phyloP scores from a whole-genome alignment of 352 stramenopile species.

The Globisporangium nunn region DNA sequence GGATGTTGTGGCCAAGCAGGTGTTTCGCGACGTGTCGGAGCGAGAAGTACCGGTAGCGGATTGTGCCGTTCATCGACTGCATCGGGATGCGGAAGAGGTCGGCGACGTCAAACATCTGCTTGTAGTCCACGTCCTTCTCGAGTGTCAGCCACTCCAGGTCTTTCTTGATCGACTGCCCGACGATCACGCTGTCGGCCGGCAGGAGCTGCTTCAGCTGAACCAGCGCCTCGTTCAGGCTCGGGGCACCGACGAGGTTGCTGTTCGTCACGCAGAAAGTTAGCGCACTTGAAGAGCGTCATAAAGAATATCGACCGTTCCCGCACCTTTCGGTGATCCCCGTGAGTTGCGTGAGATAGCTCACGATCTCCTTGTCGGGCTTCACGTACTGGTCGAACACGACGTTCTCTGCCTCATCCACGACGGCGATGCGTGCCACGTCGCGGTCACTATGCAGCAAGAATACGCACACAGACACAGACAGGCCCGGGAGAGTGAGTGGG shows the following conservation, averaged over 20 bases:
- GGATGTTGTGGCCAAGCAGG: slow-evolving; percentile 71
- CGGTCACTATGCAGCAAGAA: slow-evolving; percentile 52
- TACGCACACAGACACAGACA: neutral
- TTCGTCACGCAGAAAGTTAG: neutral
- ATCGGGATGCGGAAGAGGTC: slow-evolving; percentile 80
- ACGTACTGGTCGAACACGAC: slow-evolving; percentile 86
- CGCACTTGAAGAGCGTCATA: neutral
- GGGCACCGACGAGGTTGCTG: slow-evolving; percentile 60
- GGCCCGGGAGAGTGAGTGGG: neutral
- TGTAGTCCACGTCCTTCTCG: slow-evolving; percentile 80
- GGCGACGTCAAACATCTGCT: slow-evolving; percentile 76
- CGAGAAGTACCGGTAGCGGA: slow-evolving; percentile 82
- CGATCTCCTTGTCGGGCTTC: slow-evolving; percentile 73
- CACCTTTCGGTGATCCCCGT: slow-evolving; percentile 82
- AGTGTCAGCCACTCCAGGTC: slow-evolving; percentile 89
- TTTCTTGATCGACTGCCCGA: slow-evolving; percentile 91
- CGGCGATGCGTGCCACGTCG: slow-evolving; percentile 84
- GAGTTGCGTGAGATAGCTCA: slow-evolving; percentile 90
- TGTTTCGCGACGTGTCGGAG: slow-evolving; percentile 81
- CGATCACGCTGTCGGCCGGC: slow-evolving; percentile 80
- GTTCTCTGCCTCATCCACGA: slow-evolving; percentile 85
- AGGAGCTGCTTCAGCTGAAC: slow-evolving; percentile 68
- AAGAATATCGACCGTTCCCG: neutral
- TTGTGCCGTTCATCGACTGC: slow-evolving; percentile 61
- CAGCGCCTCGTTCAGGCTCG: slow-evolving; percentile 67